phyloP scores from a whole-genome alignment of 331 rosid genomes.

The Phaseolus coccineus region DNA sequence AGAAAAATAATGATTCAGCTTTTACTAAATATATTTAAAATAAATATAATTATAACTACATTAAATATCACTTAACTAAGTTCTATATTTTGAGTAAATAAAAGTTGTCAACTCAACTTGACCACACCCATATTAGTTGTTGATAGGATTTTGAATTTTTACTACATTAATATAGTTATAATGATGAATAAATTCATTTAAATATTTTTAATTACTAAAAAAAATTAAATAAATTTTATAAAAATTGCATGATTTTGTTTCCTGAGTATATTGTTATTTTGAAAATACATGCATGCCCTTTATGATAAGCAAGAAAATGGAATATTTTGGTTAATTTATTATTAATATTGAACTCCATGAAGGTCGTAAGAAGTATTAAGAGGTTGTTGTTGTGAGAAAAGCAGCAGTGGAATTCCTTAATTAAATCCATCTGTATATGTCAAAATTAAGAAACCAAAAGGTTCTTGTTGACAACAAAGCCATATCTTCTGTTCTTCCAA shows the following conservation, averaged over 20 bases:
- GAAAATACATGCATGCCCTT: too few relatives aligned
- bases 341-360: neutral
- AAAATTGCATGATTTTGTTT: neutral
- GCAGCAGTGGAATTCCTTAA: neutral
- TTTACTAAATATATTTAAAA: neutral
- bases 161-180: neutral
- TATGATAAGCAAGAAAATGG: neutral
- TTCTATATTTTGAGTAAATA: neutral
- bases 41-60: neutral
- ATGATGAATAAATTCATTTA: neutral
- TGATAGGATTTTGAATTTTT: neutral
- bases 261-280: too few relatives aligned
- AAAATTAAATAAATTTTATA: too few relatives aligned
- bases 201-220: neutral
- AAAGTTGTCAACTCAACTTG: neutral
- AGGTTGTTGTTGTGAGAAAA: neutral
- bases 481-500: slow-evolving; percentile 5
- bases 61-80: neutral
- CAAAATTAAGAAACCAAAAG: neutral
- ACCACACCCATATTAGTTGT: neutral
- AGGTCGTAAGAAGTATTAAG: neutral
- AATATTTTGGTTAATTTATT: neutral
- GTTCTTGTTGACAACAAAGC: neutral
- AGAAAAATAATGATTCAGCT: neutral
- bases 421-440: neutral